These are phyloP conservation scores for Suhomyces pyralidae DNA, from an alignment of 805 yeast species.

Conservation along the genomic window DNA sequence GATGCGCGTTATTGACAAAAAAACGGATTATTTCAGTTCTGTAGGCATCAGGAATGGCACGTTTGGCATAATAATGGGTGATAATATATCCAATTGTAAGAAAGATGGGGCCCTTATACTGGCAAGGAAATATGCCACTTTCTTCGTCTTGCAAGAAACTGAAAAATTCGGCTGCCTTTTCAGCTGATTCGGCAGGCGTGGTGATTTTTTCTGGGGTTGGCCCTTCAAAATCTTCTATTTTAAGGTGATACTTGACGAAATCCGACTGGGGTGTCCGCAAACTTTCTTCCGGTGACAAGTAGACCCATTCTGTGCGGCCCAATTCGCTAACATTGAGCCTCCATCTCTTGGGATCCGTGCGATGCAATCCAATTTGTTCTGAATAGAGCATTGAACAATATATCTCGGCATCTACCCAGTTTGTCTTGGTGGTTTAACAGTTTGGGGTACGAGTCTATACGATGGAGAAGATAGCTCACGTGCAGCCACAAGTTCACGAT, in stretches of 20 bases:
- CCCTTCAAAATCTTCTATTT: constrained; percentile 33
- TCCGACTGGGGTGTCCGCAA: constrained; percentile 48
- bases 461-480: neutral
- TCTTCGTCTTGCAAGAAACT: constrained; percentile 64
- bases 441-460: neutral
- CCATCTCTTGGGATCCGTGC: constrained; percentile 75
- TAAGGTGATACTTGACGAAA: constrained; percentile 55
- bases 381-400: constrained; percentile 47
- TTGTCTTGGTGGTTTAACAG: too few relatives aligned
- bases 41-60: constrained; percentile 64
- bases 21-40: constrained; percentile 75
- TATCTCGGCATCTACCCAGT: neutral
- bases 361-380: constrained; percentile 63
- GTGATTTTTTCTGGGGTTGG: constrained; percentile 33
- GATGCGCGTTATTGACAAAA: constrained; percentile 87
- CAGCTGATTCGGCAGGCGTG: constrained; percentile 59
- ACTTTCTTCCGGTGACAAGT: constrained; percentile 40
- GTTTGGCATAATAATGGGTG: constrained; percentile 65
- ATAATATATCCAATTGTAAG: constrained; percentile 87
- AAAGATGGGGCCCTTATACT: constrained; percentile 98
- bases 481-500: neutral
- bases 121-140: constrained; percentile 87
- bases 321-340: constrained; percentile 62
- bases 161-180: constrained; percentile 72
- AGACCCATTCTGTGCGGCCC: constrained; percentile 85